phyloP scores from a whole-genome alignment of 768 basidiomycete species.

The Suillus brevipes region DNA sequence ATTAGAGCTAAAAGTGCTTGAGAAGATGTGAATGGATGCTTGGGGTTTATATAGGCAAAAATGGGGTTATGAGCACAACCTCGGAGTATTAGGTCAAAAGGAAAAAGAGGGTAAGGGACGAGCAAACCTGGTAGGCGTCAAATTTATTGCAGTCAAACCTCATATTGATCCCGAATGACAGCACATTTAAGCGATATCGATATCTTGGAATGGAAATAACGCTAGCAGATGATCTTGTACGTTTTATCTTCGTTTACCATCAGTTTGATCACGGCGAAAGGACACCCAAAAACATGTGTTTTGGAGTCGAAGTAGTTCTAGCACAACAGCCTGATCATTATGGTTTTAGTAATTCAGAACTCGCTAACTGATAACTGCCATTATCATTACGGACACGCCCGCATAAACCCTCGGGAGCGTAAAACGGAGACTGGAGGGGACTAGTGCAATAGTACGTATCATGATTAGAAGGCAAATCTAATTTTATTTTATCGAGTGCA shows the following conservation, averaged over 20 bases:
- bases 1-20: slow-evolving; percentile 1
- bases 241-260: background rate
- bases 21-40: background rate
- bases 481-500: background rate
- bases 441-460: background rate
- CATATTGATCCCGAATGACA: slow-evolving; percentile 3
- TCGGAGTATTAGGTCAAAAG: slow-evolving; percentile 12
- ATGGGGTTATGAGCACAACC: slow-evolving; percentile 15
- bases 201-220: background rate
- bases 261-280: background rate
- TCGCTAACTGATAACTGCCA: background rate
- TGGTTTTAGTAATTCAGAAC: background rate
- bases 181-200: slow-evolving; percentile 2
- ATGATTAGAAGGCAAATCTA: background rate
- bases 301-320: slow-evolving; percentile 7
- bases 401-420: slow-evolving; percentile 1
- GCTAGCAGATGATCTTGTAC: background rate
- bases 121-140: background rate
- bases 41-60: slow-evolving; percentile 30
- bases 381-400: background rate
- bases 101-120: slow-evolving; percentile 22
- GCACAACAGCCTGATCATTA: background rate
- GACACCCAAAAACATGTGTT: background rate
- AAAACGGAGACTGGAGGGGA: background rate
- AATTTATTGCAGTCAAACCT: background rate